Evolutionary conservation across 176 grass and related monocot species (phyloP).

Genomic region (Rhipidocladum racemiflorum): DNA sequence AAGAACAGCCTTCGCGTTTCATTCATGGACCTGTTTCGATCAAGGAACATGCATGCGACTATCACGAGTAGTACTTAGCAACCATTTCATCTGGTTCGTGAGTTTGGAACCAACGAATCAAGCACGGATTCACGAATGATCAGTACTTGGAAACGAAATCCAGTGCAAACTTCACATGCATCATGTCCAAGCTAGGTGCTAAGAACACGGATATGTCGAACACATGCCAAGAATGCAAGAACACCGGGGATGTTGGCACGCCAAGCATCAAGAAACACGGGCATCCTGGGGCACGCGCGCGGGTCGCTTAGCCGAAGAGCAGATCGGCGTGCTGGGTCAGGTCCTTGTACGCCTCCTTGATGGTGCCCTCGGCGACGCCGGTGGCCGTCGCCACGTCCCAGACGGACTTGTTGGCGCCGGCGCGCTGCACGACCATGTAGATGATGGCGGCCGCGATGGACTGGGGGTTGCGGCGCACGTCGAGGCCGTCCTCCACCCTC

Average conservation of each 20-base stretch:
- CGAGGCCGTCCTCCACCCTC: conserved; percentile 28
- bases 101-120: conserved; percentile 25
- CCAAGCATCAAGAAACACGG: neutral
- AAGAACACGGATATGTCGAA: conserved; percentile 2
- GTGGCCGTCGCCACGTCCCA: conserved; percentile 40
- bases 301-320: conserved; percentile 27
- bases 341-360: conserved; percentile 48
- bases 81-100: neutral
- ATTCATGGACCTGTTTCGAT: neutral
- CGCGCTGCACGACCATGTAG: conserved; percentile 45
- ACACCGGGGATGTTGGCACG: too few relatives aligned
- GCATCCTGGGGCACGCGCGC: neutral
- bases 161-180: neutral
- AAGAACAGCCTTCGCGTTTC: neutral
- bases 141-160: conserved; percentile 29
- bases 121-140: conserved; percentile 36
- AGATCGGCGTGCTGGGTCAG: conserved; percentile 16
- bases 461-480: conserved; percentile 50
- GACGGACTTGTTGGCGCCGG: conserved; percentile 15
- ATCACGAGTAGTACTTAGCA: conserved; percentile 2
- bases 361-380: conserved; percentile 50
- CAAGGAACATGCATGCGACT: neutral
- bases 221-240: neutral
- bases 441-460: conserved; percentile 47
- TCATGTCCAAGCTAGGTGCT: conserved; percentile 3